These are phyloP conservation scores for Ganoderma meredithae DNA, from an alignment of 1,284 basidiomycete genomes.

Conservation along the genomic window DNA sequence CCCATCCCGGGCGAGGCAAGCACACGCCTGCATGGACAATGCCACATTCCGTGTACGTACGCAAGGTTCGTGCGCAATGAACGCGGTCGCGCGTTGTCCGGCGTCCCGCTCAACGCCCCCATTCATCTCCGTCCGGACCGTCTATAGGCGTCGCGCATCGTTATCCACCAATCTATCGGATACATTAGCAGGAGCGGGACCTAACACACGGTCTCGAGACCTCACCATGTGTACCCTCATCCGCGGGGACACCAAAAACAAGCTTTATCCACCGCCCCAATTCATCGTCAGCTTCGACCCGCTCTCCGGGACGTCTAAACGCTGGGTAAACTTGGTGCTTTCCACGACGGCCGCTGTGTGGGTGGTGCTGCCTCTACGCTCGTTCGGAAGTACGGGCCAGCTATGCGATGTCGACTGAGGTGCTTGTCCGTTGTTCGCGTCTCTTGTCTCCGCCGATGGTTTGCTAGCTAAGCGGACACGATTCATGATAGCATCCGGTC, in stretches of 20 bases:
- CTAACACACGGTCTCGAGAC: neutral
- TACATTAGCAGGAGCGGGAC: neutral
- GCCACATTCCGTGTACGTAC: neutral
- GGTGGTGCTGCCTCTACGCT: neutral
- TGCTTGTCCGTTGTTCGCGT: neutral
- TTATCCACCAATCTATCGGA: slow-evolving; percentile 12
- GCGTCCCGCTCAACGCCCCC: neutral
- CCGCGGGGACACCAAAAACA: neutral
- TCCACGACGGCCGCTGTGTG: slow-evolving; percentile 1
- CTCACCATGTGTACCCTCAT: neutral
- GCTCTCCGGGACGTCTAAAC: neutral
- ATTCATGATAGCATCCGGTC: neutral
- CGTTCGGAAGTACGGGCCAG: neutral
- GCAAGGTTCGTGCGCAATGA: neutral
- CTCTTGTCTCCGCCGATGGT: slow-evolving; percentile 2
- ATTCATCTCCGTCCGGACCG: slow-evolving; percentile 2
- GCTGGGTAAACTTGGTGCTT: neutral
- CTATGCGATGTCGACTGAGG: neutral
- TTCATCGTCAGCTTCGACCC: neutral
- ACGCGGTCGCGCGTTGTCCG: slow-evolving; percentile 4
- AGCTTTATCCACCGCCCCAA: neutral
- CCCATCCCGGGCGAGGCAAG: neutral
- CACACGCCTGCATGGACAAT: neutral
- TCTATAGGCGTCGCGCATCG: neutral
- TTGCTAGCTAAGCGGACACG: neutral